Conservation (phyloP, 108 stramenopile genomes). For the Mediolabrus comicus region DNA sequence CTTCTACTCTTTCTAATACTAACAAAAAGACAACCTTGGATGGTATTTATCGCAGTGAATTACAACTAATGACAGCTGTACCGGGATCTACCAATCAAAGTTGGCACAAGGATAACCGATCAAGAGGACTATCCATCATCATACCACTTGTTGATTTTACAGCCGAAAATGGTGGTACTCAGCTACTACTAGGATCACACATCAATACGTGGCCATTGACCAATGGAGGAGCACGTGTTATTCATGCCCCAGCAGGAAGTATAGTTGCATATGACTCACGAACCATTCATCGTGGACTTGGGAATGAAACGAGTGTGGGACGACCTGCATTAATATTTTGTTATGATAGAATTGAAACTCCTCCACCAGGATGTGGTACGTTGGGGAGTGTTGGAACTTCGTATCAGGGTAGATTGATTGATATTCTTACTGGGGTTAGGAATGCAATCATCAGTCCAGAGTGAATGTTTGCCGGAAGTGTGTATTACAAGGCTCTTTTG, state of each 20-base stretch:
- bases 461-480: too few relatives aligned
- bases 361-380: slow-evolving; percentile 10
- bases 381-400: slow-evolving; percentile 8
- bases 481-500: too few relatives aligned
- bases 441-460: background rate
- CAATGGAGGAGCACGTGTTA: background rate
- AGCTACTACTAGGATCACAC: background rate
- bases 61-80: slow-evolving; percentile 14
- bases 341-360: slow-evolving; percentile 11
- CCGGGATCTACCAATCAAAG: slow-evolving; percentile 6
- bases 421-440: slow-evolving; percentile 6
- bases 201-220: background rate
- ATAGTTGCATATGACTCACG: slow-evolving; percentile 13
- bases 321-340: slow-evolving; percentile 14
- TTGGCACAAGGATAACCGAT: slow-evolving; percentile 18
- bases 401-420: slow-evolving; percentile 6
- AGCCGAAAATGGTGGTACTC: background rate
- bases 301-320: slow-evolving; percentile 10
- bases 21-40: slow-evolving; percentile 2
- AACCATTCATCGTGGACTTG: slow-evolving; percentile 10
- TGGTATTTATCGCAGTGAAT: slow-evolving; percentile 14
- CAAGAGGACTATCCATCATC: slow-evolving; percentile 12
- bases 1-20: background rate
- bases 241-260: background rate
- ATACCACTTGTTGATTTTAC: background rate